Evolutionary conservation across 257 asterid species (phyloP), one percentile per base, ranked within the genome.

Genomic region (Solanum habrochaites): DNA sequence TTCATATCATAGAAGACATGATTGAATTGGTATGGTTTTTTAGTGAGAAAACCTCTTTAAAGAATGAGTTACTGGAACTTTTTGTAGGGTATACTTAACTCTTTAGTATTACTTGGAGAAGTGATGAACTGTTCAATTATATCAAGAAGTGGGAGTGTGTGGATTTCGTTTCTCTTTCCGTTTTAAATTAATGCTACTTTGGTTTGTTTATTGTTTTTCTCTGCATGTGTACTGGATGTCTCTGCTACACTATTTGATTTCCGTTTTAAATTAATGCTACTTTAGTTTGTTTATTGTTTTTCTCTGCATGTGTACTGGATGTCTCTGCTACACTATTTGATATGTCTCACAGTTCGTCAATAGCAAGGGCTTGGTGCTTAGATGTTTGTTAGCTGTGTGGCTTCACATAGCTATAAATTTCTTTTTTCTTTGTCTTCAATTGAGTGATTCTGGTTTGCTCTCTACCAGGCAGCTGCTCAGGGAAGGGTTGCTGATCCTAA

Each of bases 401-500:
- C 70, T 81, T 29, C 11, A 12, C 27, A 6, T 49, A 29, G 29
- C 85, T 27, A 49, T 31, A 11, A 25, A 49, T 70, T 82, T 37
- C 77, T 37, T 27, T 88, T 10, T 4, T 12, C 25, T 9, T 70
- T 37, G 25, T 73, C 72, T 62, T 64, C 64, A 58, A 37, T 49
- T 27, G 69, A 37, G 23, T 85, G 31, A 40, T 89, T 87, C 49
- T 78, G 71, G 42, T 64, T 32, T 80, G 43, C 77, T 66, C 75
- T 85, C 83, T 77, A 69, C 75, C 94, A 95, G 99, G 95, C 96
- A 73, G 89, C 92, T 89, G 93, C 87, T 91, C 91, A 92, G 81
- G 98, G 93, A 85, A 93, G 87, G 89, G 91, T 77, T 85, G 92
- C 89, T 89, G 99, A 95, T 91, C 98, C 95, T 74, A 96, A 91